These are phyloP conservation scores for Cladosporium sp. DNA, from an alignment of 2,329 filamentous ascomycete species.

Conservation along the genomic window DNA sequence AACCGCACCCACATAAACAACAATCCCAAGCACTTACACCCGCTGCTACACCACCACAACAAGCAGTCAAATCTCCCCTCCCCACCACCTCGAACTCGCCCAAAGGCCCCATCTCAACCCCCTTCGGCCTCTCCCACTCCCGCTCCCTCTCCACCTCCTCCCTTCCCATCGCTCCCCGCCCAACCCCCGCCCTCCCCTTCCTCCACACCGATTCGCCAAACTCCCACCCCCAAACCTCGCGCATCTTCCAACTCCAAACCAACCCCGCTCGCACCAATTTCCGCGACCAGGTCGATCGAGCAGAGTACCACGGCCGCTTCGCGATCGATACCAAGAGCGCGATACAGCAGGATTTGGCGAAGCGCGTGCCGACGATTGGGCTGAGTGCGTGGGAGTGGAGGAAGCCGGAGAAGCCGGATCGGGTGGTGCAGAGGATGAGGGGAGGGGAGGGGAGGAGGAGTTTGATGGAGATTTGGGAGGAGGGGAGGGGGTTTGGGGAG, in stretches of 20 bases:
- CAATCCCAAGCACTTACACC: neutral
- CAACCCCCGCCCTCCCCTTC: constrained; percentile 1
- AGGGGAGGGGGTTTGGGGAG: constrained; percentile 17
- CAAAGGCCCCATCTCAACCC: constrained; percentile 5
- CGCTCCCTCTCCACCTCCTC: constrained; percentile 24
- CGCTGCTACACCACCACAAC: neutral
- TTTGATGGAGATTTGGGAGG: constrained; percentile 36
- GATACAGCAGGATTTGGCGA: constrained; percentile 40
- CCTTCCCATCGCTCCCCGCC: constrained; percentile 8
- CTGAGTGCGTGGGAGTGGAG: constrained; percentile 41
- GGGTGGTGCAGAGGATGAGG: constrained; percentile 25
- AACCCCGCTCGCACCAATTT: constrained; percentile 42
- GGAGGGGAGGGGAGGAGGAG: constrained; percentile 35
- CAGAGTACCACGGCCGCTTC: constrained; percentile 35
- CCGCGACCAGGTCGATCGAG: constrained; percentile 42
- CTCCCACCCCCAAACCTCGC: constrained; percentile 18
- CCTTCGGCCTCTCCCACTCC: constrained; percentile 22
- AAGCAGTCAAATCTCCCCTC: neutral
- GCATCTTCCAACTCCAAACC: constrained; percentile 44
- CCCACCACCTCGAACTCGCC: neutral
- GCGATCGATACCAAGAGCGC: constrained; percentile 29
- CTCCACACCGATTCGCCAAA: constrained; percentile 17
- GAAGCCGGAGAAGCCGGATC: constrained; percentile 39
- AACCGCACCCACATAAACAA: neutral
- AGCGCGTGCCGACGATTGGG: constrained; percentile 42